Percentiles rank a stretch among this genome's conserved stretches.
Conservation (phyloP, 2,329 filamentous ascomycete species). For the Chaetomium olivaceum region DNA sequence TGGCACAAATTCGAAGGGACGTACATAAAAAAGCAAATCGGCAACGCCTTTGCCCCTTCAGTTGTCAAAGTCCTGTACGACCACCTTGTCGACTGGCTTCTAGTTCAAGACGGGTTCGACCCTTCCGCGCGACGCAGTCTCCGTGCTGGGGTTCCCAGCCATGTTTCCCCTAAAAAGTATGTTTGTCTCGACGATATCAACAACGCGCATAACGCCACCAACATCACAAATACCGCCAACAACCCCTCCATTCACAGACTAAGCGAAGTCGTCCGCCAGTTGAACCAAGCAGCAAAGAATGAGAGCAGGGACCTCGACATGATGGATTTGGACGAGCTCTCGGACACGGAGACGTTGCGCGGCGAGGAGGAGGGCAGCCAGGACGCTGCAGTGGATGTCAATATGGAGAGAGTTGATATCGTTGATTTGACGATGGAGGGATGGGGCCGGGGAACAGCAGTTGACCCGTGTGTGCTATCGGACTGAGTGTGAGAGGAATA, state of each 20-base stretch:
- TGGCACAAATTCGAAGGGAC: conserved; percentile 56
- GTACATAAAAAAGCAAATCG: conserved; percentile 64
- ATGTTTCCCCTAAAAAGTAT: not conserved
- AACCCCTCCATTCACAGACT: not conserved
- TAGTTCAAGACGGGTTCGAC: conserved; percentile 45
- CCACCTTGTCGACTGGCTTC: conserved; percentile 50
- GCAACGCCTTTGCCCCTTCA: conserved; percentile 73
- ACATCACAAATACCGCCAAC: not conserved
- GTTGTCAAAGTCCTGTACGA: conserved; percentile 53
- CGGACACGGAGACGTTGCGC: conserved; percentile 13
- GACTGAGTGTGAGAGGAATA: conserved; percentile 1
- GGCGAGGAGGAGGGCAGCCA: not conserved
- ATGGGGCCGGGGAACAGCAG: not conserved
- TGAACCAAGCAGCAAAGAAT: not conserved
- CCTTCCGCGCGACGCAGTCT: not conserved
- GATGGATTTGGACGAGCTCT: conserved; percentile 11
- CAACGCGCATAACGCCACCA: not conserved
- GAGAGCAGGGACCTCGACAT: not conserved
- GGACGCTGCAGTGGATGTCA: not conserved
- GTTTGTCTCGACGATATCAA: not conserved
- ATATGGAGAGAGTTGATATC: not conserved
- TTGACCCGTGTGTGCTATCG: not conserved
- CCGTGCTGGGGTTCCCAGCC: not conserved
- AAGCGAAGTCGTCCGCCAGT: not conserved
- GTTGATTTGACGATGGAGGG: conserved; percentile 6